phyloP scores from a whole-genome alignment of 768 basidiomycete genomes.

The Amanita pallidorosea region DNA sequence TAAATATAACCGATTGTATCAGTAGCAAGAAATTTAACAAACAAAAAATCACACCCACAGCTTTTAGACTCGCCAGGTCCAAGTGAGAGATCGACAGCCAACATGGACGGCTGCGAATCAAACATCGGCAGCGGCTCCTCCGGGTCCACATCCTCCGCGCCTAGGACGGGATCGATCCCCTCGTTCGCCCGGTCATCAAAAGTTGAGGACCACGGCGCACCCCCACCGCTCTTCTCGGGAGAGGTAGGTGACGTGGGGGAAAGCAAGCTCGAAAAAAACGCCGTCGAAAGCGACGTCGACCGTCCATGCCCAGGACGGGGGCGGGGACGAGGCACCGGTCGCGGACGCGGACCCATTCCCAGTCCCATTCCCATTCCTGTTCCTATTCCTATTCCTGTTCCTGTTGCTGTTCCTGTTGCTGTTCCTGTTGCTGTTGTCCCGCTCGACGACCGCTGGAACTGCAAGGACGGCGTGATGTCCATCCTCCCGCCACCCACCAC shows the following conservation, averaged over 20 bases:
- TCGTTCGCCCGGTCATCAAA: no score
- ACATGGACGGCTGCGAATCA: slow-evolving; percentile 75
- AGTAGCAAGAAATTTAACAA: no score
- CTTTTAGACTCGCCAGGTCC: slow-evolving; percentile 76
- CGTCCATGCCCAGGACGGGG: slow-evolving; percentile 24
- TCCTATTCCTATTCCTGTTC: no score
- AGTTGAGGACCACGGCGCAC: no score
- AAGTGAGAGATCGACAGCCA: slow-evolving; percentile 79
- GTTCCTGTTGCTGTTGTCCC: background rate
- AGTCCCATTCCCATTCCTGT: background rate
- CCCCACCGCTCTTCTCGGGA: no score
- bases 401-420: no score
- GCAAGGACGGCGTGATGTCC: slow-evolving; percentile 52
- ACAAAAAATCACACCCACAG: slow-evolving; percentile 37
- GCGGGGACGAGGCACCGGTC: no score
- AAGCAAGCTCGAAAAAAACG: slow-evolving; percentile 34
- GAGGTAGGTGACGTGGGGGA: slow-evolving; percentile 22
- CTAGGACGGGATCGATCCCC: no score
- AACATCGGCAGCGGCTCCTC: slow-evolving; percentile 74
- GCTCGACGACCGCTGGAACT: background rate
- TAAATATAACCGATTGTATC: no score
- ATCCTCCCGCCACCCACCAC: slow-evolving; percentile 68
- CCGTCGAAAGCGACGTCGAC: slow-evolving; percentile 40
- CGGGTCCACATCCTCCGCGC: slow-evolving; percentile 27
- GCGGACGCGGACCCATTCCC: no score